Evolutionary conservation across 495 filamentous ascomycete species (phyloP).

Genomic region (Aspergillus conjunctus): DNA sequence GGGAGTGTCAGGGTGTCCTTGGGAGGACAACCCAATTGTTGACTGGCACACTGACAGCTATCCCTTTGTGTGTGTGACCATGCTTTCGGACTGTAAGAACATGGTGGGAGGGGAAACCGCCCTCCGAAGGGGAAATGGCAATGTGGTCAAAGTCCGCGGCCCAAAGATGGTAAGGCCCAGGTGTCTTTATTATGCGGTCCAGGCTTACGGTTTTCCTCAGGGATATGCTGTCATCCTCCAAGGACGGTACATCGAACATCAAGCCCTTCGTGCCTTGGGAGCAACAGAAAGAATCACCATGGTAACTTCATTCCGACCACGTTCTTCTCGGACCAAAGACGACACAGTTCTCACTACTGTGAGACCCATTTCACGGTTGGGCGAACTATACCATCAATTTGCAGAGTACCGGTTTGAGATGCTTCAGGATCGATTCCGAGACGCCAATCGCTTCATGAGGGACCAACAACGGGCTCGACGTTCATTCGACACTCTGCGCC

Average conservation of each 20-base stretch:
- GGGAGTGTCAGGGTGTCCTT: conserved; percentile 28
- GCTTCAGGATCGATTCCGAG: conserved; percentile 59
- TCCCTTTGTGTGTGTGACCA: conserved; percentile 75
- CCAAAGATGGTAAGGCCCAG: conserved; percentile 59
- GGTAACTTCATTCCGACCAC: conserved; percentile 72
- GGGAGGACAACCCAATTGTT: conserved; percentile 66
- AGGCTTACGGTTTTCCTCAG: conserved; percentile 36
- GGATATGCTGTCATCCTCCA: conserved; percentile 70
- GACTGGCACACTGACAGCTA: conserved; percentile 77
- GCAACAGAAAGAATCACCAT: conserved; percentile 69
- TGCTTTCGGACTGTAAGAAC: conserved; percentile 69
- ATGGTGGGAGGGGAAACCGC: conserved; percentile 78
- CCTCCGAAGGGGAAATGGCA: conserved; percentile 59
- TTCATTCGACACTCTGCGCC: conserved; percentile 41
- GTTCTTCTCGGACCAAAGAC: conserved; percentile 58
- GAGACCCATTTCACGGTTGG: conserved; percentile 63
- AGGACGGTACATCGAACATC: conserved; percentile 72
- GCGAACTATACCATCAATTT: conserved; percentile 71
- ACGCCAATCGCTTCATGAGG: conserved; percentile 45
- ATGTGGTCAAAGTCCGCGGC: conserved; percentile 67
- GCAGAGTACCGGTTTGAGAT: conserved; percentile 72
- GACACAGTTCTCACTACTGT: conserved; percentile 69
- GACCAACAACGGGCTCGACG: conserved; percentile 46
- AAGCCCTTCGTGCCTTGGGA: conserved; percentile 65
- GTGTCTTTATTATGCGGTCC: background rate